Evolutionary conservation across 2,329 filamentous ascomycete species (phyloP), one percentile per base, ranked within the genome.

Genomic region (Hirsutella thompsonii): DNA sequence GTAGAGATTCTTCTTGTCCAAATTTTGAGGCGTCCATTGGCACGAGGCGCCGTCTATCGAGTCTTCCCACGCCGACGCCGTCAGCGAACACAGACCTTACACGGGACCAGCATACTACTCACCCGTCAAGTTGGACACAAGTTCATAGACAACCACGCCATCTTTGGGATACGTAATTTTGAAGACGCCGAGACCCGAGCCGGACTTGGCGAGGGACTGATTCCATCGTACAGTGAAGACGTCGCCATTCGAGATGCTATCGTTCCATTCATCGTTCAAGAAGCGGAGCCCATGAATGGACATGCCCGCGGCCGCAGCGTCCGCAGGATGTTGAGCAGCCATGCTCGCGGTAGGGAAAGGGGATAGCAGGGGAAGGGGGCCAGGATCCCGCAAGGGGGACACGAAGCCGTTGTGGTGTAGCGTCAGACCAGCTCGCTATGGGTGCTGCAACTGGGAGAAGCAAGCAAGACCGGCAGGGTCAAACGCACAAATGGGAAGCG

Each of bases 211-310:
- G 11, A 58, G 37, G 3, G 51, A 53, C 36, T 53, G 47, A 44
- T 60, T 58, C 57, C 57, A 60, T 21, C 42, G 41, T 35, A 60
- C 44, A 3, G 46, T 52, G 40, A 57, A 56, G 2, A 43, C 43
- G 23, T 51, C 43, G n/a, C 50, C 55, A 36, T 58, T 59, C 21
- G 52, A 49, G 10, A 60, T 58, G 42, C 51, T 60, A 14, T 54
- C 52, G 47, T 60, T 60, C 55, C 57, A 60, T 16, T 54, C 49
- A 26, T 55, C 49, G 41, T 60, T 60, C 19, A 54, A 45, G 39
- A 60, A 60, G 8, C 45, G 54, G 20, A 59, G 47, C 34, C 55
- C 53, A 33, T 56, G 49, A 35, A 48, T 50, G n/a, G 44, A 46
- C n/a, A 41, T 35, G 36, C 46, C 45, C 36, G 42, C 40, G 30